Base-by-base conservation (phyloP, 1,139 yeast species). In the Kodamaea anthophila region DNA sequence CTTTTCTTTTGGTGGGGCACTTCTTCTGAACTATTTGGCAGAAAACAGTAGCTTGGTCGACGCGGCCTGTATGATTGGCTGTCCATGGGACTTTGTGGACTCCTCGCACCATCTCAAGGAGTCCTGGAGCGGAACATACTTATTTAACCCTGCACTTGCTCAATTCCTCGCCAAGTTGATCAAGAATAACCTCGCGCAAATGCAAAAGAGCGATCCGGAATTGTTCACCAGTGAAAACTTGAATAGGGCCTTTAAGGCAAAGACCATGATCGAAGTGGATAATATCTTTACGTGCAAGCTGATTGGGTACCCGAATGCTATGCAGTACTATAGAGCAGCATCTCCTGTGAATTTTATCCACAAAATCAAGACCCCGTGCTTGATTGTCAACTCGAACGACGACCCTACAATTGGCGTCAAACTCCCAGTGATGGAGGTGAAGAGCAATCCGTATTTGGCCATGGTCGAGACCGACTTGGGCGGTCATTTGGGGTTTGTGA, bases 371-470 rank as follows among this genome's bases (percentile, higher is more conserved):
- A 74, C 81, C 2, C 96, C 96, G 13, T 58, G 77, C 5, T 55
- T 88, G 31, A 69, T 79, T 13, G 58, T 88, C 27, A 77, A 77
- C 47, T 68, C 96, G 2, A 54, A 65, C 13, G 96, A 88, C 51
- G 97, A 88, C 50, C 96, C 96, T 4, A 76, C 91, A 18, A 77
- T 79, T 15, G 79, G 86, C 10, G 62, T 67, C 5, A 46, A 50
- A 29, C 49, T 61, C 26, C 70, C 70, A 2, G 31, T 40, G 10
- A 39, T 43, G 29, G 52, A 53, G 27, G 49, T 55, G 24, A 33
- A 40, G 21, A 34, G 40, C 11, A 64, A 61, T 36, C 65, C 67
- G 5, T 40, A 60, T 37, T 44, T 61, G 23, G 48, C 54, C n/a
- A 37, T 60, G 40, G 58, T 62, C 9, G 65, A 60, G 40, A 58